Base-by-base conservation (phyloP, 768 basidiomycete genomes). In the Ramaria rubella region DNA sequence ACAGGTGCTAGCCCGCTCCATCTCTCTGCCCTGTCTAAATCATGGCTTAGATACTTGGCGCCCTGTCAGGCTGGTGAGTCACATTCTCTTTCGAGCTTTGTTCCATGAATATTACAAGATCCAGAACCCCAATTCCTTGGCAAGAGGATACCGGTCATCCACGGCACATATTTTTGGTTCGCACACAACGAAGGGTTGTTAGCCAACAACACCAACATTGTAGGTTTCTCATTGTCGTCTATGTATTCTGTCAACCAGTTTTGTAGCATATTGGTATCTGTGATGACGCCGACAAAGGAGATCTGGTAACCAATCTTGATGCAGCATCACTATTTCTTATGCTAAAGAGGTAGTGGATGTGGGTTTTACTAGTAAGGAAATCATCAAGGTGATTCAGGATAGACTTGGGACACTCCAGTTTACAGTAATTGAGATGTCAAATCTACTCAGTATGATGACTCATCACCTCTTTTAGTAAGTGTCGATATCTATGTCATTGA, bases 401-500 rank as follows among this genome's bases (percentile, higher is more conserved):
- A 62, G 60, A 7, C 68, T 71, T 15, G 70, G 11, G 65, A 67
- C 42, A 69, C 67, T 59, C 68, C 70, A 0, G 68, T 71, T 1
- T 71, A 70, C 57, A 63, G 65, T 65, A 49, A 42, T 63, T 58
- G 9, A n/a, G n/a, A 49, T 31, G 17, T 92, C 3, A 87, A 84
- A 29, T 86, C 86, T 52, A 82, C 88, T 65, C 86, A 87, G 49
- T 4, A 19, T 26, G 12, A 48, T 48, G 9, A 34, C 26, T n/a
- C n/a, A n/a, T n/a, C 56, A 43, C 49, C n/a, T n/a, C n/a, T 14
- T 12, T 2, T 48, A 63, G 59, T 65, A 52, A 55, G 62, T 7
- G 42, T 66, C 45, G 65, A 66, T 52, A 66, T 66, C 27, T 64
- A 67, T 46, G 62, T 62, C 11, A 12, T 67, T 17, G 65, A 67